Evolutionary conservation across 768 basidiomycete species (phyloP).

Genomic region (Panaeolus papilionaceus): DNA sequence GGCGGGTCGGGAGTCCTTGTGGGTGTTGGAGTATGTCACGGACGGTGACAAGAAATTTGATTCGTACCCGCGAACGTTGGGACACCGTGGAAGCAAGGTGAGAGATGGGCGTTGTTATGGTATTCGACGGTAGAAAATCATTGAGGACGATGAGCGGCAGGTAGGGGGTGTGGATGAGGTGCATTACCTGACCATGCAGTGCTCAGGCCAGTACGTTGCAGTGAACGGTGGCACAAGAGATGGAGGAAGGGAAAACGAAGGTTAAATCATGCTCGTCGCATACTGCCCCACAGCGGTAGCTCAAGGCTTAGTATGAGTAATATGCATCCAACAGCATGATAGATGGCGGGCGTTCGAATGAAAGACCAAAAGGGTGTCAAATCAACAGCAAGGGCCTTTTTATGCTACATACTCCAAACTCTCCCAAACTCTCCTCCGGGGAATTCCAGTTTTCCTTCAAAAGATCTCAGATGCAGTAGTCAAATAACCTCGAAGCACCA

Average conservation of each 20-base stretch:
- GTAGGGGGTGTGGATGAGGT: not conserved
- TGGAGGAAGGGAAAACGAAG: not conserved
- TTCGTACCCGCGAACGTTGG: slow-evolving; percentile 11
- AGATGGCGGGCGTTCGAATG: not conserved
- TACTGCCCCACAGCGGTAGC: not conserved
- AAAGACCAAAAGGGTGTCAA: not conserved
- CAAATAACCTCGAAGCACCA: slow-evolving; percentile 11
- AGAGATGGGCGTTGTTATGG: not conserved
- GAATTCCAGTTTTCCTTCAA: not conserved
- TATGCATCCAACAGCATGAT: not conserved
- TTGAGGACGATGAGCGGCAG: not conserved
- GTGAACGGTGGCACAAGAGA: not conserved
- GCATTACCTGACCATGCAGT: not conserved
- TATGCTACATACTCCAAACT: not conserved
- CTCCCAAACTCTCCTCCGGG: slow-evolving; percentile 4
- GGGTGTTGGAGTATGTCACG: slow-evolving; percentile 13
- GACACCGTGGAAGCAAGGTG: not conserved
- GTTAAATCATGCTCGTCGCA: not conserved
- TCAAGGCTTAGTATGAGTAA: not conserved
- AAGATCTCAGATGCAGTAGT: not conserved
- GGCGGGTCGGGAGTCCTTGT: not conserved
- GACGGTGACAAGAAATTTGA: slow-evolving; percentile 13
- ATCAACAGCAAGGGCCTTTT: not conserved
- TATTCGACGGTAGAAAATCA: not conserved
- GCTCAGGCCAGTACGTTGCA: not conserved